Evolutionary conservation across 768 basidiomycete species (phyloP).

Genomic region (Lactifluus hygrophoroides): DNA sequence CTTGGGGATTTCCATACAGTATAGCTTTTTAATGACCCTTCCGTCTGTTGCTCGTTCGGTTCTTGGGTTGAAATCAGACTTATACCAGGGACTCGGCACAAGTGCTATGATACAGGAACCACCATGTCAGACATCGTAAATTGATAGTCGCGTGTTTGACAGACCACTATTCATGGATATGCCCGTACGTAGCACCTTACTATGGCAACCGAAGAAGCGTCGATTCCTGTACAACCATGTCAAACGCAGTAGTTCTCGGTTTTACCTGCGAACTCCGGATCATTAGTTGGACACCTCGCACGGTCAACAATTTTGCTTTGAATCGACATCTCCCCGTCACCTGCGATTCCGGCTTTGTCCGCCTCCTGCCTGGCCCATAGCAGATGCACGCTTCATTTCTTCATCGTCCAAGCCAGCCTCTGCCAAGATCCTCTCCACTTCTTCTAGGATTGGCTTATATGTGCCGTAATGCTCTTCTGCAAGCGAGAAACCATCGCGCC

Average conservation of each 20-base stretch:
- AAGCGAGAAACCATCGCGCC: constrained; percentile 68
- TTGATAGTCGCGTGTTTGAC: background rate
- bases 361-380: constrained; percentile 28
- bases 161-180: background rate
- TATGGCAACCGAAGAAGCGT: background rate
- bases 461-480: constrained; percentile 67
- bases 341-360: constrained; percentile 46
- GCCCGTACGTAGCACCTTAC: background rate
- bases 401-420: constrained; percentile 83
- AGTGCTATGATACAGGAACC: background rate
- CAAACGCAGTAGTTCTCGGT: background rate
- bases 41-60: background rate
- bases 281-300: background rate
- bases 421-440: constrained; percentile 74
- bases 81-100: background rate
- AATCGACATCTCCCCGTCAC: constrained; percentile 13
- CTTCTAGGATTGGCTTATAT: constrained; percentile 75
- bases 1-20: background rate
- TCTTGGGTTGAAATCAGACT: background rate
- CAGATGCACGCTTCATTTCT: constrained; percentile 57
- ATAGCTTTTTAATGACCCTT: background rate
- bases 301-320: background rate
- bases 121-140: background rate
- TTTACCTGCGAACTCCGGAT: background rate
- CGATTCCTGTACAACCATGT: background rate